Conservation (phyloP, 139 green algal species). For the Tetradesmus lagerheimii region DNA sequence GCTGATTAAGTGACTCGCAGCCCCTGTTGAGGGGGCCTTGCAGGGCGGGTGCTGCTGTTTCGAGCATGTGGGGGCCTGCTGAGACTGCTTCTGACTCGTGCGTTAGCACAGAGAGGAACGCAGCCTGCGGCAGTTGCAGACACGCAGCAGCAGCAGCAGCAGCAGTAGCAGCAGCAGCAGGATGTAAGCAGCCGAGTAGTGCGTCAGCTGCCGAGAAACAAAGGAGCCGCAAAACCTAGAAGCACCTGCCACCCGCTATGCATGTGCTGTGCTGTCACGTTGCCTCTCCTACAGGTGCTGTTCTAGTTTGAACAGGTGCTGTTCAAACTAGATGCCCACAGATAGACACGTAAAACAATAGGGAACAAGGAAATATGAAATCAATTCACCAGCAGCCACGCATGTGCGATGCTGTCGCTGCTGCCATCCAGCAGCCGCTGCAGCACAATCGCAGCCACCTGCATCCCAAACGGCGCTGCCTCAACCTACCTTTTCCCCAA, state of each 20-base stretch:
- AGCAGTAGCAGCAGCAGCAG: background rate
- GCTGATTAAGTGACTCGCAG: background rate
- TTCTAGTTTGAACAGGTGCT: too few relatives aligned
- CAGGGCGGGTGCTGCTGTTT: slow-evolving; percentile 35
- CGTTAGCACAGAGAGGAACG: slow-evolving; percentile 1
- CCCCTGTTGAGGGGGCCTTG: slow-evolving; percentile 46
- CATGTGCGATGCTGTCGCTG: slow-evolving; percentile 5
- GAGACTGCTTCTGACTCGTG: slow-evolving; percentile 4
- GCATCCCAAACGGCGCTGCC: too few relatives aligned
- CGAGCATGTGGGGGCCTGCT: slow-evolving; percentile 41
- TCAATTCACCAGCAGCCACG: too few relatives aligned
- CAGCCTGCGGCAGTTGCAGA: slow-evolving; percentile 26
- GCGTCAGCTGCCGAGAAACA: background rate
- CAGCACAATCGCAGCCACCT: too few relatives aligned
- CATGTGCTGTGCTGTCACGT: too few relatives aligned
- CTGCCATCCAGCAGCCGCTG: slow-evolving; percentile 16
- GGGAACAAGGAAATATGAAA: too few relatives aligned
- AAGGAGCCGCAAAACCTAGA: too few relatives aligned
- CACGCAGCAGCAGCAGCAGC: background rate
- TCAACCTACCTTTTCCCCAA: too few relatives aligned
- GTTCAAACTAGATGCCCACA: too few relatives aligned
- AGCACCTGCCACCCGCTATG: background rate
- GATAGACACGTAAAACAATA: too few relatives aligned
- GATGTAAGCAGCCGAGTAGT: background rate
- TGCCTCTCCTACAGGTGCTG: too few relatives aligned